A percentile compares a stretch with the other conserved stretches of the same genome.
phyloP scores from a whole-genome alignment of 2,329 filamentous ascomycete genomes.

The Aspergillus ibericus region DNA sequence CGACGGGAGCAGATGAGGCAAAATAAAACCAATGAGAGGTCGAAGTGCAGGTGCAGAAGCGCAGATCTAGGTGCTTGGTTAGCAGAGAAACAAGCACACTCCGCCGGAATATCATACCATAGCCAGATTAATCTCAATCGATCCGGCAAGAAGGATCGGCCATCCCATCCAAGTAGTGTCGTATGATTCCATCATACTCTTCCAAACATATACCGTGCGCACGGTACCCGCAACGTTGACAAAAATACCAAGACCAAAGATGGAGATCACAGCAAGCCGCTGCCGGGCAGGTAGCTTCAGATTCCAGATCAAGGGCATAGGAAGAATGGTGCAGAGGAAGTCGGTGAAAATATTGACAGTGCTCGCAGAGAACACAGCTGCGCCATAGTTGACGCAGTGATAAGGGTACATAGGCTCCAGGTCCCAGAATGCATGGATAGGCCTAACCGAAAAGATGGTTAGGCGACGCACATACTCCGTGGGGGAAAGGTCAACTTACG shows the following conservation, averaged over 20 bases:
- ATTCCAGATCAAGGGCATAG: slow-evolving; percentile 44
- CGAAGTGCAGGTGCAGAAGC: slow-evolving; percentile 39
- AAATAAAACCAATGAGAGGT: slow-evolving; percentile 34
- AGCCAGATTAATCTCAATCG: slow-evolving; percentile 37
- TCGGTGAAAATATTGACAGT: slow-evolving; percentile 42
- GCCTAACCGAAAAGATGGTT: slow-evolving; percentile 19
- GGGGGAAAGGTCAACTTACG: slow-evolving; percentile 29
- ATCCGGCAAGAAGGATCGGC: slow-evolving; percentile 33
- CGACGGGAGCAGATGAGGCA: slow-evolving; percentile 33
- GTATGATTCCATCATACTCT: slow-evolving; percentile 33
- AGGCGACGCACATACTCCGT: neutral
- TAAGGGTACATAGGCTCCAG: slow-evolving; percentile 25
- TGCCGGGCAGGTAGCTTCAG: slow-evolving; percentile 38
- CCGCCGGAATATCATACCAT: slow-evolving; percentile 26
- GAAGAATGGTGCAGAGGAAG: slow-evolving; percentile 36
- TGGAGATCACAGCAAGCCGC: slow-evolving; percentile 38
- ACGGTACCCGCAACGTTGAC: slow-evolving; percentile 38
- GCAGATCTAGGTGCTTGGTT: slow-evolving; percentile 30
- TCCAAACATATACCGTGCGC: slow-evolving; percentile 37
- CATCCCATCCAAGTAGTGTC: slow-evolving; percentile 39
- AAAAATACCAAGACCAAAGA: slow-evolving; percentile 39
- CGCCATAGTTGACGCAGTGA: slow-evolving; percentile 31
- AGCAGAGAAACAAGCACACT: neutral
- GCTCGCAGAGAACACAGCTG: slow-evolving; percentile 36
- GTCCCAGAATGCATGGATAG: slow-evolving; percentile 37